These are phyloP conservation scores for Aspergillus heteromorphus DNA, from an alignment of 495 filamentous ascomycete species.

Conservation along the genomic window DNA sequence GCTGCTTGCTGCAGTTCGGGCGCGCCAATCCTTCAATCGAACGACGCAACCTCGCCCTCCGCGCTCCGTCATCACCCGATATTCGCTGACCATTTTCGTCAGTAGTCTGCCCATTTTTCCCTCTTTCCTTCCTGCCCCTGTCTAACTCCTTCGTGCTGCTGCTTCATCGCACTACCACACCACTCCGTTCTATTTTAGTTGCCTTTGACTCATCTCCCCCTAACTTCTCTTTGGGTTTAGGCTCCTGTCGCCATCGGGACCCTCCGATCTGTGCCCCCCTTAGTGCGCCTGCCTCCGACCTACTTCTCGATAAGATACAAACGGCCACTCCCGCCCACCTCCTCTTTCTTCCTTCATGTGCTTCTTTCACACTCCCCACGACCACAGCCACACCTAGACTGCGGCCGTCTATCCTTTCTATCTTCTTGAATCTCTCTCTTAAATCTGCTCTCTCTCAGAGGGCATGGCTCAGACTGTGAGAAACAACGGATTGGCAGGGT, in stretches of 20 bases:
- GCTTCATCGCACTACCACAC: neutral
- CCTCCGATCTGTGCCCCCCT: slow-evolving; percentile 6
- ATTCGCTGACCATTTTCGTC: slow-evolving; percentile 10
- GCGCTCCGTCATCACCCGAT: slow-evolving; percentile 19
- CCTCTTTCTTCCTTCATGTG: neutral
- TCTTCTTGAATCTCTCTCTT: slow-evolving; percentile 10
- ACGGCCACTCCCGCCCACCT: neutral
- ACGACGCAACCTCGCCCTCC: neutral
- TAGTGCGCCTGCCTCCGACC: neutral
- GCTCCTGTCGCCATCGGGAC: neutral
- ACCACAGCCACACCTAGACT: neutral
- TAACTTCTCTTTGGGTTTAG: slow-evolving; percentile 5
- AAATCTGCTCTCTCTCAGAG: slow-evolving; percentile 8
- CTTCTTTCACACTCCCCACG: neutral
- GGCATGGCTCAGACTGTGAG: slow-evolving; percentile 41
- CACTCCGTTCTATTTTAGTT: neutral
- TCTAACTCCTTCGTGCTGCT: neutral
- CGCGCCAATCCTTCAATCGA: slow-evolving; percentile 1
- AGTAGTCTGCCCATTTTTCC: slow-evolving; percentile 6
- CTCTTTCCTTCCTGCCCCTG: neutral
- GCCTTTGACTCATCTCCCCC: neutral
- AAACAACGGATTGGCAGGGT: slow-evolving; percentile 28
- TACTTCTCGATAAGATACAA: neutral
- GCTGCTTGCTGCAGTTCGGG: neutral
- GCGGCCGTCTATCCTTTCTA: slow-evolving; percentile 3